Conservation (phyloP, 75 land plant species). For the Selaginella moellendorffii region DNA sequence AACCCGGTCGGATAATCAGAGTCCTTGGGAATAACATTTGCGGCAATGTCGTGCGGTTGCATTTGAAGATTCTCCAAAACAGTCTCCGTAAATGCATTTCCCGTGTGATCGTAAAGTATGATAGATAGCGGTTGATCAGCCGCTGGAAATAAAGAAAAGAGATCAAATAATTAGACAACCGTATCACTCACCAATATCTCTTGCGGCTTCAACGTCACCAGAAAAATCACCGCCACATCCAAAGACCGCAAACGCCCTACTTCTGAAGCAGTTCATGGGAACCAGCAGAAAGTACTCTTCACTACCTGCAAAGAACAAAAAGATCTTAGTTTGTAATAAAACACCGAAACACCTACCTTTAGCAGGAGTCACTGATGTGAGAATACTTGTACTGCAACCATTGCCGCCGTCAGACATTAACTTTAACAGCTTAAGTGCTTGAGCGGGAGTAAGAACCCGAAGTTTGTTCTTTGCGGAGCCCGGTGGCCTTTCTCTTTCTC, state of each 20-base stretch:
- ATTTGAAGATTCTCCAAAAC: background rate
- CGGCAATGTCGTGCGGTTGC: background rate
- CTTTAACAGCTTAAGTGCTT: background rate
- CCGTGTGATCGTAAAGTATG: background rate
- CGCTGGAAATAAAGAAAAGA: background rate
- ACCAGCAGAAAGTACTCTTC: background rate
- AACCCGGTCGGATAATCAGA: background rate
- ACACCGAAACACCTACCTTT: no score
- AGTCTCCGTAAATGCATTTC: background rate
- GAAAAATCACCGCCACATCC: background rate
- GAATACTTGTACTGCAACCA: background rate
- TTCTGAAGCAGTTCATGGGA: background rate
- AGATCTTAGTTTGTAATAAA: background rate
- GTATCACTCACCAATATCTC: background rate
- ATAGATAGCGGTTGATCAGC: background rate
- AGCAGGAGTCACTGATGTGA: background rate
- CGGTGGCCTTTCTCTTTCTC: background rate
- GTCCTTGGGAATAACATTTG: background rate
- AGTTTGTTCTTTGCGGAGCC: background rate
- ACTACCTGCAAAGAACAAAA: background rate
- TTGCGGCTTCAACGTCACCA: background rate
- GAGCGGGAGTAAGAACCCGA: background rate
- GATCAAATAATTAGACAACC: background rate
- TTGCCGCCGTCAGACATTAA: background rate
- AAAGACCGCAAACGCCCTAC: background rate